Evolutionary conservation across 257 asterid species (phyloP).

Genomic region (Capsicum pubescens): DNA sequence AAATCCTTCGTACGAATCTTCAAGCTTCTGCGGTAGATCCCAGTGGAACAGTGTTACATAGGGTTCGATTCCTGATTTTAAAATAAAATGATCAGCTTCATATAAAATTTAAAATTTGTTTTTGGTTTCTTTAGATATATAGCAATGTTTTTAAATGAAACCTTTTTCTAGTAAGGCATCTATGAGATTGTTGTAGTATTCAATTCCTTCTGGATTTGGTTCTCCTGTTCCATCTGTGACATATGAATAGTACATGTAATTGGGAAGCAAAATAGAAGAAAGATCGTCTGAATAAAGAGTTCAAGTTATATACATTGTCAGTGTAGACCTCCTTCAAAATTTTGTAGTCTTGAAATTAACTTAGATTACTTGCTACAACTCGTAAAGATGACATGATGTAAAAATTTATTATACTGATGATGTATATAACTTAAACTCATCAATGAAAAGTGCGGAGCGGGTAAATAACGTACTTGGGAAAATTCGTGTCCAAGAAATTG

Average conservation of each 20-base stretch:
- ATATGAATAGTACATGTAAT: neutral
- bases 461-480: slow-evolving; percentile 59
- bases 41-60: slow-evolving; percentile 82
- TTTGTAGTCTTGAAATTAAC: neutral
- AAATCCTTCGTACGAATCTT: slow-evolving; percentile 73
- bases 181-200: slow-evolving; percentile 75
- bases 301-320: neutral
- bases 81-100: slow-evolving; percentile 10
- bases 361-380: neutral
- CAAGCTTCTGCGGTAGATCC: slow-evolving; percentile 83
- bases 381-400: neutral
- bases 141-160: slow-evolving; percentile 27
- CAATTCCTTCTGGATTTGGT: slow-evolving; percentile 76
- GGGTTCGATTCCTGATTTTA: slow-evolving; percentile 67
- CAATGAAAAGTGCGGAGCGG: neutral
- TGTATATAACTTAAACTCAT: neutral
- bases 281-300: neutral
- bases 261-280: neutral
- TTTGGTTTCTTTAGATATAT: neutral
- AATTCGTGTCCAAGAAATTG: slow-evolving; percentile 91
- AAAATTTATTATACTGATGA: neutral
- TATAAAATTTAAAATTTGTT: neutral
- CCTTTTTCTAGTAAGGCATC: slow-evolving; percentile 74
- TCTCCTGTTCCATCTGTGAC: slow-evolving; percentile 76
- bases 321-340: too few relatives aligned